phyloP scores from a whole-genome alignment of 805 yeast species.

The Kluyveromyces dobzhanskii region DNA sequence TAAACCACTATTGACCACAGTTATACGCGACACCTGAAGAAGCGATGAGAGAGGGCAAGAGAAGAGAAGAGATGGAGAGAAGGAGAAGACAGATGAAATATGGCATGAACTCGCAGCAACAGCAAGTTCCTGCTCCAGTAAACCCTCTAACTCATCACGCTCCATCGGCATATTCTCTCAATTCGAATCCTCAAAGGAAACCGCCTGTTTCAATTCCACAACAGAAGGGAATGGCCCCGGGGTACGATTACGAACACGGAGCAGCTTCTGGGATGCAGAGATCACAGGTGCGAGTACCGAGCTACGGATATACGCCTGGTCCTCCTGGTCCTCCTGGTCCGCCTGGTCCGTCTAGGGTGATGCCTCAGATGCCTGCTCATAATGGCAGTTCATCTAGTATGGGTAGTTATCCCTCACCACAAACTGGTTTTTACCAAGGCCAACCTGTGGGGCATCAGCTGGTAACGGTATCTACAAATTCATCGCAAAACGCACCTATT shows the following conservation, averaged over 20 bases:
- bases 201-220: not conserved
- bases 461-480: not conserved
- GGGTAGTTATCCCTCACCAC: not conserved
- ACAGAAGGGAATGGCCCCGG: not conserved
- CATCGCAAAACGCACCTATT: not conserved
- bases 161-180: slow-evolving; percentile 8
- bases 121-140: slow-evolving; percentile 7
- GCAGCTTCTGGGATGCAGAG: not conserved
- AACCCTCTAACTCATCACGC: slow-evolving; percentile 16
- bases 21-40: slow-evolving; percentile 31
- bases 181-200: not conserved
- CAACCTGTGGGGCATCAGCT: not conserved
- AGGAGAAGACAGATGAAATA: slow-evolving; percentile 17
- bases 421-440: not conserved
- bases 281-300: not conserved
- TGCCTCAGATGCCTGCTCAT: not conserved
- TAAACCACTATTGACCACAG: slow-evolving; percentile 3
- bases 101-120: slow-evolving; percentile 10
- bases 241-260: not conserved
- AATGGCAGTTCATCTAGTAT: not conserved
- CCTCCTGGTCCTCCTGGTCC: no score
- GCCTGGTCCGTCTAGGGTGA: not conserved
- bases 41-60: slow-evolving; percentile 24
- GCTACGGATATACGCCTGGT: not conserved
- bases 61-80: slow-evolving; percentile 21